phyloP scores from a whole-genome alignment of 1,284 basidiomycete genomes.

The Irpex rosettiformis region DNA sequence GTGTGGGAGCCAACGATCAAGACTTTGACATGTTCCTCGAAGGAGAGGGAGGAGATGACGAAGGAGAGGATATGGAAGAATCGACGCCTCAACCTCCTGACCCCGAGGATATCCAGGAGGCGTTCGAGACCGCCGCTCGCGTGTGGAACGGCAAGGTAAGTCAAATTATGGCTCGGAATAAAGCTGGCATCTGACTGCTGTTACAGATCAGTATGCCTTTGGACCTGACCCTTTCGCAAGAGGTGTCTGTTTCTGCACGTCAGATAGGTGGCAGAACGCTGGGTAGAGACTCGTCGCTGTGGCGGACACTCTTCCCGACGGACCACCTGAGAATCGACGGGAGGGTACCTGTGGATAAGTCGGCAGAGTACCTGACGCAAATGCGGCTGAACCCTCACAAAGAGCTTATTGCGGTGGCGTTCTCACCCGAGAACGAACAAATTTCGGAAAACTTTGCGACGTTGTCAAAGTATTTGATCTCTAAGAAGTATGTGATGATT shows the following conservation, averaged over 20 bases:
- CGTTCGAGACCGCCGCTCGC: conserved; percentile 48
- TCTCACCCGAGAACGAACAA: conserved; percentile 48
- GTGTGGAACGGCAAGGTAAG: conserved; percentile 73
- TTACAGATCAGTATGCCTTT: conserved; percentile 71
- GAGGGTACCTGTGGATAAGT: conserved; percentile 73
- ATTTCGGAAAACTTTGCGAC: conserved; percentile 53
- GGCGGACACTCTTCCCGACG: conserved; percentile 71
- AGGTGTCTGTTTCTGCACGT: conserved; percentile 64
- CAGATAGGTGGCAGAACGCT: conserved; percentile 66
- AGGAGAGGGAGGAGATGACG: conserved; percentile 47
- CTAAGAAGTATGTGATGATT: conserved; percentile 62
- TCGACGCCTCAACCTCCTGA: conserved; percentile 32
- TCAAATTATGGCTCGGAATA: conserved; percentile 3
- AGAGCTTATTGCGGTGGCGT: conserved; percentile 75
- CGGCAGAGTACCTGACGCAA: conserved; percentile 72
- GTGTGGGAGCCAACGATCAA: conserved; percentile 56
- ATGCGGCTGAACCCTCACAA: conserved; percentile 73
- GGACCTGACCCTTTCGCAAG: conserved; percentile 63
- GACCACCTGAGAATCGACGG: conserved; percentile 71
- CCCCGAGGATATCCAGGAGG: conserved; percentile 30
- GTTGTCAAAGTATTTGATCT: conserved; percentile 67
- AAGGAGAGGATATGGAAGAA: conserved; percentile 36
- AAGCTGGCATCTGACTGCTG: background rate
- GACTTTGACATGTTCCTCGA: conserved; percentile 83
- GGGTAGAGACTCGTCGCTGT: conserved; percentile 52